These are phyloP conservation scores for Pythium aquatile DNA, from an alignment of 352 stramenopile genomes.

Conservation along the genomic window DNA sequence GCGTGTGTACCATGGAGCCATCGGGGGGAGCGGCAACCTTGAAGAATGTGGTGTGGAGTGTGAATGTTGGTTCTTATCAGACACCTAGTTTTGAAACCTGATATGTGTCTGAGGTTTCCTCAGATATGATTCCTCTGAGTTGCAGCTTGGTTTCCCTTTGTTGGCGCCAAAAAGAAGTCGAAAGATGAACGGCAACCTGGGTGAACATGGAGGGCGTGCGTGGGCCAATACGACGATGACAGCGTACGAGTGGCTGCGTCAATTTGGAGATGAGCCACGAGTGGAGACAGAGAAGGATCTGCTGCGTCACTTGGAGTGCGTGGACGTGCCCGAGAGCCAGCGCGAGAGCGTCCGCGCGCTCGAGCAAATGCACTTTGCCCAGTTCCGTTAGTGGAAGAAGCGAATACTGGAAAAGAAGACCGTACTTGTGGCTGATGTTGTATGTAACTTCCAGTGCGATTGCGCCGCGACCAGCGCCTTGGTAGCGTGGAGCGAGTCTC, in stretches of 20 bases:
- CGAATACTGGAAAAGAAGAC: not conserved
- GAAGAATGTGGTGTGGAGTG: not conserved
- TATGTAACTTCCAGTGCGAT: constrained; percentile 25
- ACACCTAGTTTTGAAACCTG: too few relatives aligned
- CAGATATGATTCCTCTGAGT: not conserved
- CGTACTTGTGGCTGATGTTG: too few relatives aligned
- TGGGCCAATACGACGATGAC: not conserved
- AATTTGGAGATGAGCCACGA: constrained; percentile 22
- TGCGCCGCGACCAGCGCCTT: constrained; percentile 24
- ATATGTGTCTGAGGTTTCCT: not conserved
- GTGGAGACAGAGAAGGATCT: constrained; percentile 42
- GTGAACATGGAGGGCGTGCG: not conserved
- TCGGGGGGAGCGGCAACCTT: not conserved
- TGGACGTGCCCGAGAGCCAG: constrained; percentile 20
- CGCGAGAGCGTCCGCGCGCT: constrained; percentile 32
- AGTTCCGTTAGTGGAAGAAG: constrained; percentile 36
- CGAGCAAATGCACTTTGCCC: constrained; percentile 41
- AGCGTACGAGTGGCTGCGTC: constrained; percentile 23
- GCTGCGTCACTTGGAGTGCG: constrained; percentile 34
- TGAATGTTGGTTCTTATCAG: not conserved
- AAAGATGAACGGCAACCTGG: constrained; percentile 7
- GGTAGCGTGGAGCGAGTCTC: constrained; percentile 27
- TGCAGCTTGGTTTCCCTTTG: not conserved
- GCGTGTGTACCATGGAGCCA: constrained; percentile 10
- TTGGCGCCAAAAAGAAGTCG: constrained; percentile 8